A percentile compares a stretch with the other conserved stretches of the same genome.
Conservation (phyloP, 1,139 yeast genomes). For the Entelexis sorbosivorans region DNA sequence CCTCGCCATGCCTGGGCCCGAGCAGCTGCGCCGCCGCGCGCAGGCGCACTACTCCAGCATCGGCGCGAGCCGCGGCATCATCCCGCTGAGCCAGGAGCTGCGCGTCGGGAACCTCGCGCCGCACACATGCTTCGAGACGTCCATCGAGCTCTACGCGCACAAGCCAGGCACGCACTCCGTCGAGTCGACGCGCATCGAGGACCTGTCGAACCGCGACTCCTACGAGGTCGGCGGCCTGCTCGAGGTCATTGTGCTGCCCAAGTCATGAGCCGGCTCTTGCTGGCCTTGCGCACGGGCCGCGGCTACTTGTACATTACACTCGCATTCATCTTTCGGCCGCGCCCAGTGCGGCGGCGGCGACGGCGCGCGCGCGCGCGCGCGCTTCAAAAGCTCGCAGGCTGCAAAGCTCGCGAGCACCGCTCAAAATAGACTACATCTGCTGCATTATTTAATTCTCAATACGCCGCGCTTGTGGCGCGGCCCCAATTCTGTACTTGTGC, state of each 20-base stretch:
- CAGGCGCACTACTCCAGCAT: slow-evolving; percentile 15
- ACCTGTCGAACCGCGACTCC: slow-evolving; percentile 54
- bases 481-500: too few relatives aligned
- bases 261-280: neutral
- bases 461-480: too few relatives aligned
- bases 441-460: too few relatives aligned
- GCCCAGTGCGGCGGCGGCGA: too few relatives aligned
- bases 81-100: slow-evolving; percentile 56
- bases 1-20: slow-evolving; percentile 22
- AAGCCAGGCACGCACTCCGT: slow-evolving; percentile 55
- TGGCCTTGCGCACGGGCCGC: too few relatives aligned
- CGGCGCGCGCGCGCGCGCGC: too few relatives aligned
- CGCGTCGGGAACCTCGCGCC: slow-evolving; percentile 54
- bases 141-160: slow-evolving; percentile 49
- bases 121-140: slow-evolving; percentile 53
- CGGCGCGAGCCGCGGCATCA: slow-evolving; percentile 31
- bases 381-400: too few relatives aligned
- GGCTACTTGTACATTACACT: neutral
- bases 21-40: slow-evolving; percentile 26
- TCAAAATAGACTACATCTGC: too few relatives aligned
- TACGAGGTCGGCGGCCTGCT: slow-evolving; percentile 61
- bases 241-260: slow-evolving; percentile 47
- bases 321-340: too few relatives aligned
- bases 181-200: slow-evolving; percentile 55
- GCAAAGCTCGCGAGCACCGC: too few relatives aligned